These are phyloP conservation scores for Caulochytrium protostelioides DNA, from an alignment of 371 early-diverging fungal genomes.

Conservation along the genomic window DNA sequence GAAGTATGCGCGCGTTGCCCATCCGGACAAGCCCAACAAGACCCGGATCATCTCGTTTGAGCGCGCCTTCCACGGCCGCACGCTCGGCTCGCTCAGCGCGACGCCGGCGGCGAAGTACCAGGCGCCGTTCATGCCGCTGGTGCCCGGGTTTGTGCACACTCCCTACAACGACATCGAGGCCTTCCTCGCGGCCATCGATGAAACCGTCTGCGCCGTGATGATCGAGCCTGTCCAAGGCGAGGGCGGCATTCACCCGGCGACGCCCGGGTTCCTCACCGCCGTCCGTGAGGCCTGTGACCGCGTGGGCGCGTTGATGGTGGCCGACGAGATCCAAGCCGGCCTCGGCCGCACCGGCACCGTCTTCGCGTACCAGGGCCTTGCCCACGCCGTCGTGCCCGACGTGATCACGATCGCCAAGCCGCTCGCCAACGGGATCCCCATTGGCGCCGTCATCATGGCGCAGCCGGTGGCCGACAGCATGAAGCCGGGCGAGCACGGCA, in stretches of 20 bases:
- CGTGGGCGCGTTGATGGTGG: slow-evolving; percentile 63
- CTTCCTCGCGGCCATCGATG: slow-evolving; percentile 32
- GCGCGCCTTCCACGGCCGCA: slow-evolving; percentile 83
- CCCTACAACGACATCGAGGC: slow-evolving; percentile 47
- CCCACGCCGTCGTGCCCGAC: slow-evolving; percentile 54
- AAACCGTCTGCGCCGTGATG: slow-evolving; percentile 64
- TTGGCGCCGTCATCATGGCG: slow-evolving; percentile 65
- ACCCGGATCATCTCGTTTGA: slow-evolving; percentile 47
- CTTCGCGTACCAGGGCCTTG: slow-evolving; percentile 57
- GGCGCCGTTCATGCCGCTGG: slow-evolving; percentile 63
- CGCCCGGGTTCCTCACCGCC: slow-evolving; percentile 43
- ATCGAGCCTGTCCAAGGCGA: slow-evolving; percentile 93
- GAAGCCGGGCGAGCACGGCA: slow-evolving; percentile 75
- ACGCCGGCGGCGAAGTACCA: slow-evolving; percentile 81
- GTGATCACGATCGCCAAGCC: slow-evolving; percentile 88
- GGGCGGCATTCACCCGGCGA: slow-evolving; percentile 61
- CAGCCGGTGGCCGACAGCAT: slow-evolving; percentile 55
- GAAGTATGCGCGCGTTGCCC: slow-evolving; percentile 49
- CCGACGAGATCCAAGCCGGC: slow-evolving; percentile 90
- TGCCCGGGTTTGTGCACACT: slow-evolving; percentile 54
- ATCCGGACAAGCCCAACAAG: slow-evolving; percentile 18
- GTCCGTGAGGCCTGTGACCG: slow-evolving; percentile 56
- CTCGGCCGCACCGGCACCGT: slow-evolving; percentile 75
- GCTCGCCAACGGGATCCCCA: slow-evolving; percentile 85
- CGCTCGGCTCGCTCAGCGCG: slow-evolving; percentile 77